These are phyloP conservation scores for Waltiozyma sp. DNA, from an alignment of 1,139 yeast genomes.

Conservation along the genomic window DNA sequence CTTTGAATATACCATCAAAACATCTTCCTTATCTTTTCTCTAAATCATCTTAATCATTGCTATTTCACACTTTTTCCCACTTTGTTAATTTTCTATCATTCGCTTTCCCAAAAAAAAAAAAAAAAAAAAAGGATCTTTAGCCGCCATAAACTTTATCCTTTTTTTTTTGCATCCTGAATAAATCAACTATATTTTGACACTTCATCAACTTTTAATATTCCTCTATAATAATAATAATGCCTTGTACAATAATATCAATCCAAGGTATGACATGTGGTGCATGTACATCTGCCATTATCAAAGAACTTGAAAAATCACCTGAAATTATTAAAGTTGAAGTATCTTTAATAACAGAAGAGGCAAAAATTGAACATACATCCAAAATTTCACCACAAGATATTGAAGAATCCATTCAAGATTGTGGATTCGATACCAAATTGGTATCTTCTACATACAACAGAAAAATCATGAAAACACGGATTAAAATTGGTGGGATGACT, in stretches of 20 bases:
- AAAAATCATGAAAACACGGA: slow-evolving; percentile 7
- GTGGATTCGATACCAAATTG: slow-evolving; percentile 47
- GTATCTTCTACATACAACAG: not conserved
- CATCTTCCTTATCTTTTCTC: too few relatives aligned
- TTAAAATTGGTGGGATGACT: slow-evolving; percentile 55
- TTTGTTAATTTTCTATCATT: too few relatives aligned
- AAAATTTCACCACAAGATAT: slow-evolving; percentile 27
- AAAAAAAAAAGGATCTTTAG: too few relatives aligned
- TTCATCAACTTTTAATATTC: too few relatives aligned
- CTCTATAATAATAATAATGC: too few relatives aligned
- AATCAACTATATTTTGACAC: too few relatives aligned
- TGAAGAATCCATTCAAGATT: slow-evolving; percentile 48
- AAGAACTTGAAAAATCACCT: slow-evolving; percentile 29
- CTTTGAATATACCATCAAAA: too few relatives aligned
- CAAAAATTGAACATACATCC: slow-evolving; percentile 34
- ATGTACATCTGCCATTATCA: slow-evolving; percentile 57
- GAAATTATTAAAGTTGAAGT: slow-evolving; percentile 34
- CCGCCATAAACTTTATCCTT: too few relatives aligned
- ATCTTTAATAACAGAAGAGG: slow-evolving; percentile 68
- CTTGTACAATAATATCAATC: slow-evolving; percentile 22
- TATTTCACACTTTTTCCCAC: too few relatives aligned
- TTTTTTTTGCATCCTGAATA: too few relatives aligned
- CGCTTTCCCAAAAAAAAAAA: too few relatives aligned
- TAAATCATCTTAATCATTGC: too few relatives aligned
- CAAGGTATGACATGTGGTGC: slow-evolving; percentile 87